Evolutionary conservation across 176 grass and related monocot genomes (phyloP).

Genomic region (Zoysia pacifica): DNA sequence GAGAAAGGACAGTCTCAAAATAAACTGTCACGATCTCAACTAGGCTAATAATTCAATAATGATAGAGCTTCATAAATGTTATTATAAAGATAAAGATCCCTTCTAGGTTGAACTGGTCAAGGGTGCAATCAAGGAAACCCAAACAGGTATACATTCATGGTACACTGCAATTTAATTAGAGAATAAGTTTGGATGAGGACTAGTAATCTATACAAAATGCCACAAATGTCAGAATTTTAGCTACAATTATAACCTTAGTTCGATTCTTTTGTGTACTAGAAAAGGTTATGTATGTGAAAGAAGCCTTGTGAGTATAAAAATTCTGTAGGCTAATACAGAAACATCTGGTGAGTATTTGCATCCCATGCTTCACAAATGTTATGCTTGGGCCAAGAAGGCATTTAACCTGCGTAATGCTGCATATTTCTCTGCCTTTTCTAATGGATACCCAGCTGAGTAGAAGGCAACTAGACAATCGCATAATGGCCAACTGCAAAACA

Average conservation of each 20-base stretch:
- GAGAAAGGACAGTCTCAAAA: neutral
- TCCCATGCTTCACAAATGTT: neutral
- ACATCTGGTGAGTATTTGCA: constrained; percentile 14
- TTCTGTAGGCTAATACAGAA: too few relatives aligned
- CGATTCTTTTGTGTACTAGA: neutral
- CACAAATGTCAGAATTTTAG: constrained; percentile 22
- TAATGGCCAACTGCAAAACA: constrained; percentile 75
- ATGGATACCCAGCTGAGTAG: constrained; percentile 88
- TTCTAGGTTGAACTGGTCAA: neutral
- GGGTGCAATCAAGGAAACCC: constrained; percentile 4
- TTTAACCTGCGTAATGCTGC: constrained; percentile 73
- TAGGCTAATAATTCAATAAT: constrained; percentile 3
- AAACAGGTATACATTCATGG: constrained; percentile 15
- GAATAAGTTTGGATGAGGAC: constrained; percentile 1
- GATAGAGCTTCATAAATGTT: neutral
- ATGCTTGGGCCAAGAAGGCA: constrained; percentile 15
- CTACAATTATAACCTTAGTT: neutral
- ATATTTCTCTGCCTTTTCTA: constrained; percentile 85
- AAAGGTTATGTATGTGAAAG: neutral
- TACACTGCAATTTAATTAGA: neutral
- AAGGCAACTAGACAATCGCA: constrained; percentile 96
- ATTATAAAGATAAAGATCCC: neutral
- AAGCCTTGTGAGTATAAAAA: too few relatives aligned
- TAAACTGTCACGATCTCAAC: neutral
- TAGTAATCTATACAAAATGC: constrained; percentile 16